Evolutionary conservation across 495 filamentous ascomycete genomes (phyloP), one percentile per base, ranked within the genome.

Genomic region (Staphylotrichum longicolle): DNA sequence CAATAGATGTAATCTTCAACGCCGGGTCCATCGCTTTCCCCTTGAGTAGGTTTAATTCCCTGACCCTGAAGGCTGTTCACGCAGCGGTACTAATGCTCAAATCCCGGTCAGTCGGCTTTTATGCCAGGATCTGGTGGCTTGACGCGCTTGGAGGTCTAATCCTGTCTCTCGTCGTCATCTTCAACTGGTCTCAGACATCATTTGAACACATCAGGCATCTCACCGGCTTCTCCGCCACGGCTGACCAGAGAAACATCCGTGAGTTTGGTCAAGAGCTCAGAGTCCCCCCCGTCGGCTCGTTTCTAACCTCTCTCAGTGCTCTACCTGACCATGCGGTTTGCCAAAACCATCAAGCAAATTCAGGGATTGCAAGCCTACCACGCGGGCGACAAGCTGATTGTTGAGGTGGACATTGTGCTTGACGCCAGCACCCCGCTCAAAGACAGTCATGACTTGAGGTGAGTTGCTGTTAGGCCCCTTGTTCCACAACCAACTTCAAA

Each of bases 251-350:
- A 41, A 96, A 93, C 67, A 83, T 96, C 20, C 76, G 77, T 78
- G 54, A 62, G 75, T 65, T 30, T 48, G 57, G 70, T 64, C 33
- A 47, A 34, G 12, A 12, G 41, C 32, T 11, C 20, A 7, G 20
- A 42, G 47, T 20, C 32, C 10, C 11, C 33, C 5, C 51, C 37
- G 8, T 58, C 69, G 60, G 65, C 41, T 9, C 37, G 3, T 32
- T 10, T 6, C 41, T 49, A 10, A 54, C 35, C 3, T 14, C 39
- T 30, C 9, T 49, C 39, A 79, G 77, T 97, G 7, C 79, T 97
- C 0, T 97, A 97, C 75, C 81, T 95, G 61, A 93, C 91, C 2
- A 96, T 97, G 91, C 85, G 93, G 2, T 97, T 97, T 68, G 93
- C 92, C 27, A 90, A 88, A 54, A 88, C 88, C 4, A 93, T 97